Evolutionary conservation across 2,329 filamentous ascomycete genomes (phyloP).

Genomic region (Ceratocystis lukuohia): DNA sequence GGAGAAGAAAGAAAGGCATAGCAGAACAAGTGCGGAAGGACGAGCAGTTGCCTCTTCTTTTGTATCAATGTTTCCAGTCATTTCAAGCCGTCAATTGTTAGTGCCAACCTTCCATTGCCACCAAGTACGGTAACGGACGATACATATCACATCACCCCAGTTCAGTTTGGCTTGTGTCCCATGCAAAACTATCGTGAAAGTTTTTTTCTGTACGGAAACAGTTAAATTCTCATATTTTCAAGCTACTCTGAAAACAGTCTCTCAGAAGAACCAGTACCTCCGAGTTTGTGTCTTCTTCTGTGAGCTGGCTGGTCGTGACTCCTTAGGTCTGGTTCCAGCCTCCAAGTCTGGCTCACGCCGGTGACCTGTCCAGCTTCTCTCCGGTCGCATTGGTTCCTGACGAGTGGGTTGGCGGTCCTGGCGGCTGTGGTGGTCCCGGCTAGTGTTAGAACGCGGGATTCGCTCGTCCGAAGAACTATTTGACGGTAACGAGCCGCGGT

Average conservation of each 20-base stretch:
- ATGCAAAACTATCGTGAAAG: neutral
- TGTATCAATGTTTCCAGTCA: neutral
- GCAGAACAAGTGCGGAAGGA: neutral
- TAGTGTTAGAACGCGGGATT: neutral
- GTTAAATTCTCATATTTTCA: neutral
- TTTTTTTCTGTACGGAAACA: neutral
- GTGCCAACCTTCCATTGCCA: too few relatives aligned
- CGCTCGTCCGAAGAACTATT: neutral
- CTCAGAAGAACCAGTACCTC: conserved; percentile 3
- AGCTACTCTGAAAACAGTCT: neutral
- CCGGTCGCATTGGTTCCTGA: conserved; percentile 1
- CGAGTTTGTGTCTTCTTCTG: neutral
- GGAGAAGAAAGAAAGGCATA: neutral
- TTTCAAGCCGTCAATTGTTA: too few relatives aligned
- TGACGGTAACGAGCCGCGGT: conserved; percentile 25
- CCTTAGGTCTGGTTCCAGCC: neutral
- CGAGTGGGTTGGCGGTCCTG: neutral
- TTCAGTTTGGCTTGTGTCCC: neutral
- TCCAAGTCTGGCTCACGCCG: conserved; percentile 5
- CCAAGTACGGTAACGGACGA: too few relatives aligned
- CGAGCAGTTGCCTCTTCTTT: neutral
- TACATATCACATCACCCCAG: too few relatives aligned
- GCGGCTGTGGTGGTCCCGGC: neutral
- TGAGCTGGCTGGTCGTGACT: neutral
- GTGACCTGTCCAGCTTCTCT: conserved; percentile 3